Evolutionary conservation across 331 rosid genomes (phyloP), one percentile per base, ranked within the genome.

Genomic region (Malus hybrid): DNA sequence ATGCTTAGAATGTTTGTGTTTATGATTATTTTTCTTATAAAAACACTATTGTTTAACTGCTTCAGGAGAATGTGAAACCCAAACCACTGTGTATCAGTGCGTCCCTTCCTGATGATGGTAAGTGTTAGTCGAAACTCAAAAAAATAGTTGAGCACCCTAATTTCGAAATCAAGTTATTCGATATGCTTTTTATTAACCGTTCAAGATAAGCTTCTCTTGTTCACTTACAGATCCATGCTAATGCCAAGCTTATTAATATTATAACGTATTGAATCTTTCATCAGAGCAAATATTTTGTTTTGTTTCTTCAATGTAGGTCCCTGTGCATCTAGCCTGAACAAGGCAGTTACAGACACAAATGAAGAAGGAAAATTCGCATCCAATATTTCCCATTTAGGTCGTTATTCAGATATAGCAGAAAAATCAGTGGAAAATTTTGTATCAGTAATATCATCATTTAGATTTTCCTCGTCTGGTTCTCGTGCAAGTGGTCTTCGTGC

Each of bases 401-500:
- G 80, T 44, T 95, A 95, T 78, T 90, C 97, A 33, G 85, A 87
- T 79, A 85, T 95, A 90, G 90, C 99, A 44, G 89, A 83, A 88
- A 90, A 85, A 78, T 94, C 97, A 1, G 68, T 92, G 86, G 97
- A 94, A 82, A 92, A 65, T 63, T 94, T 92, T 85, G 93, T 85
- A 65, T 88, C 96, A 31, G 76, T 85, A 33, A 81, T 94, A 73
- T 90, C 96, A 52, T 80, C 96, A 66, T 88, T 90, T 69, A 78
- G 74, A 83, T 90, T 62, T 82, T 60, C 96, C 16, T 83, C 86
- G 31, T 82, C 93, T 36, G 93, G 98, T 75, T 86, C 99, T 80
- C 97, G 93, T 27, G 98, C 93, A 56, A 95, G 99, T 52, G 98
- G 98, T 66, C 98, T 95, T 69, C 91, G 96, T 56, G 96, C 99